A percentile compares a stretch with the other conserved stretches of the same genome.
Evolutionary conservation across 2,329 filamentous ascomycete genomes (phyloP).

Genomic region (Annulohypoxylon truncatum): DNA sequence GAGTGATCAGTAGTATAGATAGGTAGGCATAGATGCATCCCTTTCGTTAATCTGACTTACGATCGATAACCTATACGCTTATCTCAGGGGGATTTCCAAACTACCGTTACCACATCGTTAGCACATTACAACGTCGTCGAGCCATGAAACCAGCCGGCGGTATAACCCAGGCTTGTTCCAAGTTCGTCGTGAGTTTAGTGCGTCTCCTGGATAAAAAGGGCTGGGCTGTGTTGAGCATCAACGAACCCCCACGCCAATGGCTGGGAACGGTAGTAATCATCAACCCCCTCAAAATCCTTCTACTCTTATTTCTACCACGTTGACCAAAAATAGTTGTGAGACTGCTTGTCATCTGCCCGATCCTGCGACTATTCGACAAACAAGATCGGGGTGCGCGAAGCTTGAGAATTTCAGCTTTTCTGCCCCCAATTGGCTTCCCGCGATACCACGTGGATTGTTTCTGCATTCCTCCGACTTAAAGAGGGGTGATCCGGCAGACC

Average conservation of each 20-base stretch:
- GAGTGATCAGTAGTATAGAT: neutral
- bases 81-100: neutral
- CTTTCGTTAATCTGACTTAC: neutral
- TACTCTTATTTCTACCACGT: conserved; percentile 13
- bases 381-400: conserved; percentile 23
- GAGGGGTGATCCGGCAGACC: conserved; percentile 13
- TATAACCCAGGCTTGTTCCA: neutral
- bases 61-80: neutral
- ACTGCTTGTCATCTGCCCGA: conserved; percentile 27
- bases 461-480: conserved; percentile 26
- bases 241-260: conserved; percentile 14
- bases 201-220: neutral
- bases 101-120: neutral
- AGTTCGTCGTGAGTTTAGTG: neutral
- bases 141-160: neutral
- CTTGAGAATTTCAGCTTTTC: conserved; percentile 13
- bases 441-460: conserved; percentile 33
- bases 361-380: conserved; percentile 27
- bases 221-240: conserved; percentile 18
- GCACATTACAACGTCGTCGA: conserved; percentile 6
- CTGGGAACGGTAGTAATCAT: conserved; percentile 24
- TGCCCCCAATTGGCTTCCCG: conserved; percentile 22
- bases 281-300: conserved; percentile 29
- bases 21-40: neutral
- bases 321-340: conserved; percentile 21